phyloP scores from a whole-genome alignment of 1,284 basidiomycete species.

The Papiliotrema terrestris region DNA sequence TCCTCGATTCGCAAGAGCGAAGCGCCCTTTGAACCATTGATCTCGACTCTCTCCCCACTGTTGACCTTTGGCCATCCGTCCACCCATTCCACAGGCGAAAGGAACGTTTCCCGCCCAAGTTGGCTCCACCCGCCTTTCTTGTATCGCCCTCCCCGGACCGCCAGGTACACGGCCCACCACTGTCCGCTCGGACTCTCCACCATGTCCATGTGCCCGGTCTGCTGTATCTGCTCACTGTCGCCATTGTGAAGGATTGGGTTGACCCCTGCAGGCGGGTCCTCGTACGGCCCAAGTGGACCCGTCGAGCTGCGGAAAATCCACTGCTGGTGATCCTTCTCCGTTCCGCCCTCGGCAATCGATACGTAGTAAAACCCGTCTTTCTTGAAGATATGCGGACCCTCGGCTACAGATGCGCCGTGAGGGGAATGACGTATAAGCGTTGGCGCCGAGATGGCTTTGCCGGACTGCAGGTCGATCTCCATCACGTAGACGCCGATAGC shows the following conservation, averaged over 20 bases:
- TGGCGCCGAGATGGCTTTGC: not conserved
- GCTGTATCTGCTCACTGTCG: not conserved
- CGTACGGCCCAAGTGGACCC: constrained; percentile 8
- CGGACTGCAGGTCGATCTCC: constrained; percentile 10
- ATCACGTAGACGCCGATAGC: constrained; percentile 1
- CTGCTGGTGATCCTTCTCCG: constrained; percentile 13
- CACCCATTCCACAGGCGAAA: constrained; percentile 19
- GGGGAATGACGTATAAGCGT: constrained; percentile 2
- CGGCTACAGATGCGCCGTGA: constrained; percentile 15
- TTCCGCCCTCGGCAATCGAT: constrained; percentile 33
- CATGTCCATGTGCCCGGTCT: constrained; percentile 31
- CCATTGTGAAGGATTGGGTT: constrained; percentile 26
- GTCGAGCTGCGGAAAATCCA: constrained; percentile 3
- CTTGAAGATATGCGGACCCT: constrained; percentile 30
- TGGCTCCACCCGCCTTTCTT: constrained; percentile 1
- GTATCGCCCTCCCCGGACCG: constrained; percentile 5
- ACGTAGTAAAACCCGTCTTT: constrained; percentile 26
- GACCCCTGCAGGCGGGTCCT: constrained; percentile 1
- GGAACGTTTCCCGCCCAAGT: constrained; percentile 25
- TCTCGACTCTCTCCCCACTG: constrained; percentile 3
- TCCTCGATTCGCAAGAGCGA: not conserved
- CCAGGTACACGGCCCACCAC: constrained; percentile 29
- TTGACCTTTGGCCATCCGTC: constrained; percentile 28
- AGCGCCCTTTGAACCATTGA: not conserved
- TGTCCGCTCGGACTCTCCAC: constrained; percentile 15